Evolutionary conservation across 176 grass and related monocot genomes (phyloP), one percentile per base, ranked within the genome.

Genomic region (Musa beccarii): DNA sequence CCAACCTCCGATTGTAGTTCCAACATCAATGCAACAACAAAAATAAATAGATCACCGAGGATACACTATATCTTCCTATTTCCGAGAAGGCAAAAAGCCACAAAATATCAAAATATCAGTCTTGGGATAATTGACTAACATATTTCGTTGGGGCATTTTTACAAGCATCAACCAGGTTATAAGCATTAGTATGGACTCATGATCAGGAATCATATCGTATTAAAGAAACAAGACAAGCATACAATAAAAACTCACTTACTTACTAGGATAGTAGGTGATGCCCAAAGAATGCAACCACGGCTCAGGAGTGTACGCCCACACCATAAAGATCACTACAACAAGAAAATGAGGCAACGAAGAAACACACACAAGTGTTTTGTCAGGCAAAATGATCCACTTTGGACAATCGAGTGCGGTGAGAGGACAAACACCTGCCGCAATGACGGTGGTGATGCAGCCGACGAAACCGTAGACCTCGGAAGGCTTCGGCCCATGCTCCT

Each of bases 401-500:
- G 50, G 12, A 84, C 25, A 73, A 79, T 22, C 11, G 52, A 13
- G 66, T 54, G 34, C 8, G 59, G 62, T 70, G 10, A 26, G 21
- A 79, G 16, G 54, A 9, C 2, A 25, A 56, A 5, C 25, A 82
- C 84, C 80, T 12, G 85, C 84, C 24, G 89, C 81, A 11, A 89
- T 92, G 66, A 89, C 86, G 21, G 88, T 89, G 49, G 87, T 92
- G 93, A 92, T 97, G 81, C 89, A 97, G 59, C 90, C 87, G 21
- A 97, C 93, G 49, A 97, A 93, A 28, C 93, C 90, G 54, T 97
- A 97, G 3, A 90, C 90, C 87, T 97, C 90, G 7, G 90, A 97
- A 16, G 87, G 87, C 76, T 97, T 97, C 4, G 90, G 93, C 11
- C 85, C 90, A 10, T 85, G 85, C 29, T 87, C 85, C 49, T 66